Conservation (phyloP, 495 filamentous ascomycete species). For the Aspergillus biplanus region DNA sequence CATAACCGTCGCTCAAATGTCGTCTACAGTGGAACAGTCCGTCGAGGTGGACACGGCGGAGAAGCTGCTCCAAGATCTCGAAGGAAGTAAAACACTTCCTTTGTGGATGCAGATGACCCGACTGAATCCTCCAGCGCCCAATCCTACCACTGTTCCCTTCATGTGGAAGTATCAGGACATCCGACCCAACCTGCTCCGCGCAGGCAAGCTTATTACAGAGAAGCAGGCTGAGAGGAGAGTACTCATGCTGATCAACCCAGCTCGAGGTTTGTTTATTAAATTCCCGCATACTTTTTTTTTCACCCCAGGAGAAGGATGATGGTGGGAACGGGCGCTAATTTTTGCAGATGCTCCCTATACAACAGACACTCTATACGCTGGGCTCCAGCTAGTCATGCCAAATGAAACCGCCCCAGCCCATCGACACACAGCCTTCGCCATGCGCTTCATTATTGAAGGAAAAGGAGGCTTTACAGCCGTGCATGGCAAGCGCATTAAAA, state of each 20-base stretch:
- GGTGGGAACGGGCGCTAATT: not conserved
- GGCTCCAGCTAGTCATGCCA: conserved; percentile 54
- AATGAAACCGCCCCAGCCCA: conserved; percentile 53
- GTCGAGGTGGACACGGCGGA: conserved; percentile 26
- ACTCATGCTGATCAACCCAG: conserved; percentile 53
- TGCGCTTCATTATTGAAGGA: conserved; percentile 57
- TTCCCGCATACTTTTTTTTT: not conserved
- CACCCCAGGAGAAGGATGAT: too few species aligned
- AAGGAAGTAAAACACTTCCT: conserved; percentile 34
- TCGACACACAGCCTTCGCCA: conserved; percentile 53
- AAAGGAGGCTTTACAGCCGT: conserved; percentile 53
- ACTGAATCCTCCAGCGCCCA: conserved; percentile 47
- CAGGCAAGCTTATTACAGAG: conserved; percentile 44
- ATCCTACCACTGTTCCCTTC: conserved; percentile 40
- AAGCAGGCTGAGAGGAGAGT: conserved; percentile 52
- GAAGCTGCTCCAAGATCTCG: conserved; percentile 28
- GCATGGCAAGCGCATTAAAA: conserved; percentile 47
- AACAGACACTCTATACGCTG: conserved; percentile 56
- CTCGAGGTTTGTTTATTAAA: conserved; percentile 34
- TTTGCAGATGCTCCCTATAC: conserved; percentile 48
- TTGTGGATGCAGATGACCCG: conserved; percentile 50
- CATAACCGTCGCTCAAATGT: not conserved
- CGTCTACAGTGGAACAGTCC: not conserved
- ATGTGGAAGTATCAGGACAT: conserved; percentile 48
- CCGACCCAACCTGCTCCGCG: conserved; percentile 41